Conservation (phyloP, 257 asterid genomes). For the Fraxinus anomala region DNA sequence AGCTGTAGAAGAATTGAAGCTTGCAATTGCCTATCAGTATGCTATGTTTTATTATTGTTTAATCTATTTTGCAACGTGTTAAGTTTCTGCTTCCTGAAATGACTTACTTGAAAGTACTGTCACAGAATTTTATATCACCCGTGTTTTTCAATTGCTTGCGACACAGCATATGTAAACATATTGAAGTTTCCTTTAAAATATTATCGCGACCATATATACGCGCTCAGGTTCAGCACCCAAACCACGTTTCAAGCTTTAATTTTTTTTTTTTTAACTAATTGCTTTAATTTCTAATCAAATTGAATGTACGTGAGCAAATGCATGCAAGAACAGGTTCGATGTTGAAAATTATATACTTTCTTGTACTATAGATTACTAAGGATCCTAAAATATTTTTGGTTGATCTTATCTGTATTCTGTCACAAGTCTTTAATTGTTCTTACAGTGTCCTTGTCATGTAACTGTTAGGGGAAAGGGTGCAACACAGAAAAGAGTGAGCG, state of each 20-base stretch:
- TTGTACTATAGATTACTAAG: slow-evolving; percentile 1
- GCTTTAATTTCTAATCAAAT: not conserved
- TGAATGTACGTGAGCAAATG: not conserved
- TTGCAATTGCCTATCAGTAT: slow-evolving; percentile 67
- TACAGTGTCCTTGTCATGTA: slow-evolving; percentile 11
- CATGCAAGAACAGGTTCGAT: not conserved
- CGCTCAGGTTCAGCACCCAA: not conserved
- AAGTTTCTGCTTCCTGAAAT: slow-evolving; percentile 13
- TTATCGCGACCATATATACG: not conserved
- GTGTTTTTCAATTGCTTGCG: not conserved
- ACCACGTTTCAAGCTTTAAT: not conserved
- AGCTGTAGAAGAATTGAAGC: slow-evolving; percentile 71
- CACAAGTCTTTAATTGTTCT: slow-evolving; percentile 12
- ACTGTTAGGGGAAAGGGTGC: slow-evolving; percentile 79
- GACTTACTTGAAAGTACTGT: not conserved
- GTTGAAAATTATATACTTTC: not conserved
- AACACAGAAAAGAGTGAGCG: slow-evolving; percentile 70
- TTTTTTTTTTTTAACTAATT: not conserved
- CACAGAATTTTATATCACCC: not conserved
- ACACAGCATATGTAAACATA: not conserved
- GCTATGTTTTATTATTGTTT: slow-evolving; percentile 26
- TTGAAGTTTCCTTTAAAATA: not conserved
- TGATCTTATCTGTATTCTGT: not conserved
- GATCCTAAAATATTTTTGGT: not conserved
- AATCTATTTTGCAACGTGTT: slow-evolving; percentile 10